Conservation (phyloP, 805 yeast species). For the Candida boidinii region DNA sequence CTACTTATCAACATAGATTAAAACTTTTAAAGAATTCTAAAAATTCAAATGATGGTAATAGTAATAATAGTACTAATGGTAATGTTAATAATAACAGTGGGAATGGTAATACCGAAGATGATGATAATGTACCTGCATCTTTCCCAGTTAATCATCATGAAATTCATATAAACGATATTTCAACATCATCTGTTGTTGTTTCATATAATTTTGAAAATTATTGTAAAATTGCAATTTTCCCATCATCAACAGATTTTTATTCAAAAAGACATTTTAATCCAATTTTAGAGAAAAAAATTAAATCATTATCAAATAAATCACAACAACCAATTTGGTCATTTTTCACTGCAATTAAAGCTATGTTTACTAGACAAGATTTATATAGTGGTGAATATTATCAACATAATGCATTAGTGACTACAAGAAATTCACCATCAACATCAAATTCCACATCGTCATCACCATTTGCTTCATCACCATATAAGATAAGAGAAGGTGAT, state of each 20-base stretch:
- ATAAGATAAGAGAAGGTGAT: no score
- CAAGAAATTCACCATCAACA: conserved; percentile 24
- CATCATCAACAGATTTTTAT: conserved; percentile 6
- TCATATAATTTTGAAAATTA: conserved; percentile 31
- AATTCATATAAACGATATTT: conserved; percentile 22
- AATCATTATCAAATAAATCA: conserved; percentile 9
- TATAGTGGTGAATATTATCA: conserved; percentile 31
- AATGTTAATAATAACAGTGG: neutral
- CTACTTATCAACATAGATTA: neutral
- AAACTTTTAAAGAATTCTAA: conserved; percentile 2
- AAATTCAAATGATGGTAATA: neutral
- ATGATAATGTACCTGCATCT: conserved; percentile 17
- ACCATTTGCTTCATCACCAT: conserved; percentile 12
- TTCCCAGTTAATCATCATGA: conserved; percentile 24
- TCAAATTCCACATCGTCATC: no score
- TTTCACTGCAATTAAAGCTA: conserved; percentile 40
- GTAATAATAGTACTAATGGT: neutral
- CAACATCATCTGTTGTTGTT: conserved; percentile 27
- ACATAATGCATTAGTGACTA: conserved; percentile 29
- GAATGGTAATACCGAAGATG: neutral
- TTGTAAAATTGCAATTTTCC: conserved; percentile 22
- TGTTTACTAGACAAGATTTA: conserved; percentile 35
- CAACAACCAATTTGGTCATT: conserved; percentile 49
- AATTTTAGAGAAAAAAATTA: conserved; percentile 17
- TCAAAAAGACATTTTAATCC: conserved; percentile 9